Base-by-base conservation (phyloP, 2,329 filamentous ascomycete species). In the Colletotrichum sublineola region DNA sequence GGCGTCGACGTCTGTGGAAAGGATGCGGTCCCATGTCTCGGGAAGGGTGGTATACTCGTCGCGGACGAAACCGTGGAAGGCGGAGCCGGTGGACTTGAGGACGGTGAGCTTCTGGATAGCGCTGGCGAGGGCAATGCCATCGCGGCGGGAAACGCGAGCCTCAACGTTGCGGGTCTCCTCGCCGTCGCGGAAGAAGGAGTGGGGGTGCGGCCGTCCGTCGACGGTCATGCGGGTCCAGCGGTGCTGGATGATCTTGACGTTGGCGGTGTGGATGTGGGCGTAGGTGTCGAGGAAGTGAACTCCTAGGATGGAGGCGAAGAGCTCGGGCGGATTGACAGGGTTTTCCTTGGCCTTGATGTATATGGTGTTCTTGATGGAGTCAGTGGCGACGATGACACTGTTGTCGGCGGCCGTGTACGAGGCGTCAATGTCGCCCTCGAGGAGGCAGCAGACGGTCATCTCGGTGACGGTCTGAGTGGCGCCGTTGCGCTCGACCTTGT, bases 321-420 rank as follows among this genome's bases (percentile, higher is more conserved):
- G 91, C 86, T 99, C 96, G 0, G 96, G 96, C 20, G 96, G 95
- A 77, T 92, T 94, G 77, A 99, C 93, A 44, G 95, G 94, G 85
- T 97, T 88, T 84, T 97, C 92, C 86, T 97, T 98, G 79, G 96
- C 96, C 80, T 94, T 92, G 84, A 99, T 95, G 87, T 96, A 97
- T 80, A 94, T 92, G 78, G 93, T 98, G 85, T 99, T 97, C 87
- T 99, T 99, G 86, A 98, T 97, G 36, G 95, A 96, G 84, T 99
- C 96, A 73, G 96, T 99, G 75, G 96, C 95, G 73, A 99, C 96
- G 71, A 99, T 91, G 75, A 97, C 94, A 78, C 92, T 93, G 88
- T 99, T 99, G 86, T 99, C 95, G 77, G 94, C 96, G 79, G 89
- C 83, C 74, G 96, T 99, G 88, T 97, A 99, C 75, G 94, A 97